These are phyloP conservation scores for Achlya hypogyna DNA, from an alignment of 352 stramenopile genomes.

Conservation along the genomic window DNA sequence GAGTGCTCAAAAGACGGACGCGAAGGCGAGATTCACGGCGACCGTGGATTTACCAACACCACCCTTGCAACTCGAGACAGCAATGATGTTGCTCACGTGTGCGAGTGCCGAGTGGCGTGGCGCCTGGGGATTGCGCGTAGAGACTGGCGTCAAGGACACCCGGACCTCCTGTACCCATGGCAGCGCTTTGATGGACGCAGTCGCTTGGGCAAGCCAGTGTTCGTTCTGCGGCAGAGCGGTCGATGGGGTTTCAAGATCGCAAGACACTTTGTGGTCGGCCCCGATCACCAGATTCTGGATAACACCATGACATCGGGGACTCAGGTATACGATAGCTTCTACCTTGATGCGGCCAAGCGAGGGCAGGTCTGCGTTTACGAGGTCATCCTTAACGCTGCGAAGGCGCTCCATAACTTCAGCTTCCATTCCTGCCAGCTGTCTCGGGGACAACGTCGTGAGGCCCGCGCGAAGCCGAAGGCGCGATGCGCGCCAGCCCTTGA, in stretches of 20 bases:
- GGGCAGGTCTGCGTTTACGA: slow-evolving; percentile 67
- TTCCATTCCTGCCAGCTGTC: slow-evolving; percentile 57
- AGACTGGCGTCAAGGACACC: slow-evolving; percentile 51
- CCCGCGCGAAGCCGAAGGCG: not conserved
- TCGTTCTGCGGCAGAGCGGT: slow-evolving; percentile 59
- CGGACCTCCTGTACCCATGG: slow-evolving; percentile 67
- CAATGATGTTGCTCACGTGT: slow-evolving; percentile 83
- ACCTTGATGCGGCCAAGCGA: slow-evolving; percentile 65
- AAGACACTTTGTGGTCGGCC: slow-evolving; percentile 18
- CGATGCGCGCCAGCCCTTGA: not conserved
- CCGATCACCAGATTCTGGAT: slow-evolving; percentile 2
- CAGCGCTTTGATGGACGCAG: slow-evolving; percentile 37
- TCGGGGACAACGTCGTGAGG: slow-evolving; percentile 37
- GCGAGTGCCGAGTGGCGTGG: slow-evolving; percentile 65
- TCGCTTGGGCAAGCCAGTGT: slow-evolving; percentile 62
- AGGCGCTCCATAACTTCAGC: slow-evolving; percentile 67
- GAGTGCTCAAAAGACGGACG: slow-evolving; percentile 24
- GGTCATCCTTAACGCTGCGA: slow-evolving; percentile 51
- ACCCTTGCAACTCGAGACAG: slow-evolving; percentile 92
- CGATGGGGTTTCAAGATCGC: slow-evolving; percentile 61
- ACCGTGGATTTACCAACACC: slow-evolving; percentile 99
- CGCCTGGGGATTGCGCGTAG: slow-evolving; percentile 55
- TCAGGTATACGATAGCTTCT: slow-evolving; percentile 24
- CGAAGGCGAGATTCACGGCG: slow-evolving; percentile 97
- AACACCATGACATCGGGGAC: not conserved